Conservation (phyloP, 208 protist genomes). For the Leptomonas pyrrhocoris region DNA sequence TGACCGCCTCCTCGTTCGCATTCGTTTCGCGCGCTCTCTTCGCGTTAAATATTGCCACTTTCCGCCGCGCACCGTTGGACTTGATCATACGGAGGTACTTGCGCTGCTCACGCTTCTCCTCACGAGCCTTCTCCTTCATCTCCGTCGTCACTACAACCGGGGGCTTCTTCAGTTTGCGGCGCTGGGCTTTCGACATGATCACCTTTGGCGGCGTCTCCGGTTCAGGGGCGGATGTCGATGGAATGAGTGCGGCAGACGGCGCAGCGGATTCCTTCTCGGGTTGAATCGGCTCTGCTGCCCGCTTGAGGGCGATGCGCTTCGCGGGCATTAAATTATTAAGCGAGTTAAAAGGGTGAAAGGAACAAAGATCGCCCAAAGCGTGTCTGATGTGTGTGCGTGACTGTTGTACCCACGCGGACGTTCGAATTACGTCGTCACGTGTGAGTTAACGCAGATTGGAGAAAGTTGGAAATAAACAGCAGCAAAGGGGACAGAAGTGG, state of each 20-base stretch:
- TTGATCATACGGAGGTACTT: constrained; percentile 88
- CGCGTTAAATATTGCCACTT: constrained; percentile 68
- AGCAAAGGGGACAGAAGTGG: too few species aligned
- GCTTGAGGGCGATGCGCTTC: constrained; percentile 23
- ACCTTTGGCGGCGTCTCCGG: constrained; percentile 39
- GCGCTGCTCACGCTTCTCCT: constrained; percentile 81
- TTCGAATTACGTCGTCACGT: too few species aligned
- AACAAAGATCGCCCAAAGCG: background rate
- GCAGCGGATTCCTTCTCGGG: background rate
- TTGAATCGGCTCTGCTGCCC: constrained; percentile 13
- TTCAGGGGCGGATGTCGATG: background rate
- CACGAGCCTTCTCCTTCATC: constrained; percentile 79
- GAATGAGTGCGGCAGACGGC: background rate
- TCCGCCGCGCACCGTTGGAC: constrained; percentile 85
- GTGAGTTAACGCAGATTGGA: too few species aligned
- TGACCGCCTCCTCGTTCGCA: constrained; percentile 66
- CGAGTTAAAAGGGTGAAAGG: background rate
- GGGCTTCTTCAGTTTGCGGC: constrained; percentile 78
- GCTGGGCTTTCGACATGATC: constrained; percentile 81
- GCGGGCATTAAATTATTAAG: constrained; percentile 14
- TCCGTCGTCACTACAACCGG: constrained; percentile 72
- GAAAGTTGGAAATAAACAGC: background rate
- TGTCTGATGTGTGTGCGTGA: background rate
- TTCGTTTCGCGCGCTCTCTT: constrained; percentile 75
- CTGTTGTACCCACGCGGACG: too few species aligned